Percentiles rank a stretch among this genome's conserved stretches.
These are phyloP conservation scores for Podochytrium sp. DNA, from an alignment of 192 early-diverging fungal species.

Conservation along the genomic window DNA sequence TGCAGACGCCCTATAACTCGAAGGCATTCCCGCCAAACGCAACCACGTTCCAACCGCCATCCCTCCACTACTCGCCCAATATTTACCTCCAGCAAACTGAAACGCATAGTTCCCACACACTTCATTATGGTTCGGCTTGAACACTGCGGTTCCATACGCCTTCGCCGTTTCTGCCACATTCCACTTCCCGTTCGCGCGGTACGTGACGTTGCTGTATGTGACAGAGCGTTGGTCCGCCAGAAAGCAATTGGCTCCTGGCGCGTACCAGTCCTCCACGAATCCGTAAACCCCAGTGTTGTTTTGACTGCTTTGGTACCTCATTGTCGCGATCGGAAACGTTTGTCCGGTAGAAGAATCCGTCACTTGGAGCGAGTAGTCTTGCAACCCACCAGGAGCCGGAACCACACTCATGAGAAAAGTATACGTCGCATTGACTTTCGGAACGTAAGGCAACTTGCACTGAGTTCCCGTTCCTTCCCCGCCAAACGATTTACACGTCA, in stretches of 20 bases:
- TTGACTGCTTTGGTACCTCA: not conserved
- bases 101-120: slow-evolving; percentile 20
- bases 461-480: slow-evolving; percentile 19
- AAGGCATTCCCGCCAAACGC: too few species aligned
- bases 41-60: slow-evolving; percentile 10
- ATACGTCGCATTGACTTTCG: not conserved
- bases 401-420: not conserved
- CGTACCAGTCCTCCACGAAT: not conserved
- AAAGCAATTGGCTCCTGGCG: not conserved
- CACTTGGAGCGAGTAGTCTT: slow-evolving; percentile 2
- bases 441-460: not conserved
- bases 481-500: not conserved
- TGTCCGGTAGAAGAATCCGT: not conserved
- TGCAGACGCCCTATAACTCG: too few species aligned
- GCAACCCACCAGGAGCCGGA: not conserved
- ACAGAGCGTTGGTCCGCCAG: not conserved
- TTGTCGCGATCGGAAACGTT: not conserved
- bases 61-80: slow-evolving; percentile 8
- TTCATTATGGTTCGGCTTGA: slow-evolving; percentile 16
- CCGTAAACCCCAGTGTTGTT: not conserved
- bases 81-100: slow-evolving; percentile 4
- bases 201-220: slow-evolving; percentile 11
- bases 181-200: not conserved
- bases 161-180: not conserved
- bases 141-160: not conserved